Conservation (phyloP, 768 basidiomycete species). For the Russula sp. region DNA sequence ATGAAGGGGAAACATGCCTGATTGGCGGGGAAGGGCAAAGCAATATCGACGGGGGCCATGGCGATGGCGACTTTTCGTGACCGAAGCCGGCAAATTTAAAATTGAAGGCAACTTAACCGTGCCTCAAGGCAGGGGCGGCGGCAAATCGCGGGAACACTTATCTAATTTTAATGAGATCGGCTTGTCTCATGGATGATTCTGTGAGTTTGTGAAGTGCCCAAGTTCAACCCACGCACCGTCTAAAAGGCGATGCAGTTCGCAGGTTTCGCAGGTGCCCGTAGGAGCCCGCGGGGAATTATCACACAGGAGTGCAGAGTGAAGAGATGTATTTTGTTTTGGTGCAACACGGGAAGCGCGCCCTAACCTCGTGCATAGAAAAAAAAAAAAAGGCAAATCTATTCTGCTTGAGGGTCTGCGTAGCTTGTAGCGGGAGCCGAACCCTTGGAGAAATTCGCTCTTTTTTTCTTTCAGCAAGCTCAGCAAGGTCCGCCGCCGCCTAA, state of each 20-base stretch:
- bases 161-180: too few species aligned
- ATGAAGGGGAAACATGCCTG: too few species aligned
- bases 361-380: not conserved
- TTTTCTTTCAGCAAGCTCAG: not conserved
- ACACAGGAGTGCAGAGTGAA: too few species aligned
- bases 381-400: not conserved
- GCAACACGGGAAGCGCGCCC: conserved; percentile 1
- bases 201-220: not conserved
- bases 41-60: too few species aligned
- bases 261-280: not conserved
- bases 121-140: conserved; percentile 2
- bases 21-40: too few species aligned
- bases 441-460: not conserved
- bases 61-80: too few species aligned
- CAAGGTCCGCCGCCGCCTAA: not conserved
- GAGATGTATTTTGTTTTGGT: not conserved
- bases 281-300: not conserved
- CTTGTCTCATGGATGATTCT: too few species aligned
- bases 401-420: not conserved
- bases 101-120: conserved; percentile 6
- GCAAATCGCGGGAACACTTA: not conserved
- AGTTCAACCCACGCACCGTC: not conserved
- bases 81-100: conserved; percentile 4
- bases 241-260: not conserved
- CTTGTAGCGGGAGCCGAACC: not conserved